Base-by-base conservation (phyloP, 1,284 basidiomycete genomes). In the Ceratobasidium sp. region DNA sequence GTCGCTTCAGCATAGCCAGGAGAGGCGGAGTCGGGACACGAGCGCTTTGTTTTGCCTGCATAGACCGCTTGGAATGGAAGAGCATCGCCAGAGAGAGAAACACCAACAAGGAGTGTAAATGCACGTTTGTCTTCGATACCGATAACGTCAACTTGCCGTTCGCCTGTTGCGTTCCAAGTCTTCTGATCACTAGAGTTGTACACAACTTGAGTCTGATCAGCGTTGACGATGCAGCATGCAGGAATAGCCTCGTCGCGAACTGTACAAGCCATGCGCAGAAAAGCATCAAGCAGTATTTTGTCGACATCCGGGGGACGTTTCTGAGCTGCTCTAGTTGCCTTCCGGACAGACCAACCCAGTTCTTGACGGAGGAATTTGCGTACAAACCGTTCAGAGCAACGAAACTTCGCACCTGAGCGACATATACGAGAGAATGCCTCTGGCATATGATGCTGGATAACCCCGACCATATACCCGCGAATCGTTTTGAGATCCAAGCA, bases 61-160 rank as follows among this genome's bases (percentile, higher is more conserved):
- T 64, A 64, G 63, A 64, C 23, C 4, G 63, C 63, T 15, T 64
- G 63, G n/a, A 64, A 18, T 7, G 63, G 63, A 15, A 64, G 39
- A 40, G 42, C 3, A 9, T 64, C 6, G 63, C 63, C 63, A 64
- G 63, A 40, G 39, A 20, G 12, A 2, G 63, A 64, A 2, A 18
- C 63, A 3, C 13, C 63, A 10, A 64, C 39, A 1, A 64, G 33
- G 9, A 64, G 39, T 18, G 63, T 64, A 40, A 64, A 64, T 39
- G 63, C 63, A 9, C 42, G 63, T 18, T 64, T 46, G 2, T 64
- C 63, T 40, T 64, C 63, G 42, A 23, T 2, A 15, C 63, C 63
- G 28, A 46, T 9, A 18, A 64, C n/a, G 15, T 23, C 2, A 1
- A 64, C 39, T 23, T 39, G 63, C 10, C 42, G 63, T 23, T 64